Conservation (phyloP, 2,329 filamentous ascomycete species). For the Arthroderma sp. region DNA sequence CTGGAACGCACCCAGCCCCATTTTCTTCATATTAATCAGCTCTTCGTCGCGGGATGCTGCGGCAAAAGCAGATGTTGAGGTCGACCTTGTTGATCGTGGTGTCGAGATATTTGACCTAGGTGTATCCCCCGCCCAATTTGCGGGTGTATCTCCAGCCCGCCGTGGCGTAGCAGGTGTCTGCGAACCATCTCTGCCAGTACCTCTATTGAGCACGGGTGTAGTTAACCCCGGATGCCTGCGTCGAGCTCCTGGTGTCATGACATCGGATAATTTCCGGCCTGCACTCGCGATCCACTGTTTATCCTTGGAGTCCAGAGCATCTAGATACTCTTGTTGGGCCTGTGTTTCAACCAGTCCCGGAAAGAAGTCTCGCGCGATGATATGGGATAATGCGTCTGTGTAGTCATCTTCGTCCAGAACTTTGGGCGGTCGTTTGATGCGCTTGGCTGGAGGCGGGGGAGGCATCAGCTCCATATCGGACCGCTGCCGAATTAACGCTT, state of each 20-base stretch:
- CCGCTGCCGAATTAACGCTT: conserved; percentile 24
- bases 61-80: conserved; percentile 26
- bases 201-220: conserved; percentile 16
- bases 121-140: conserved; percentile 53
- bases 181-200: conserved; percentile 19
- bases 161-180: conserved; percentile 13
- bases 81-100: conserved; percentile 26
- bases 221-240: conserved; percentile 25
- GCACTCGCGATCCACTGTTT: conserved; percentile 75
- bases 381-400: conserved; percentile 76
- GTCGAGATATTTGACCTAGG: conserved; percentile 40
- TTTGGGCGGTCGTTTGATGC: conserved; percentile 78
- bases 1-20: conserved; percentile 78
- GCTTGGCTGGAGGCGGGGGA: conserved; percentile 69
- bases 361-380: conserved; percentile 94
- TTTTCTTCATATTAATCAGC: conserved; percentile 39
- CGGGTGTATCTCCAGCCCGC: neutral
- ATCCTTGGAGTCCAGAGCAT: conserved; percentile 78
- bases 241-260: conserved; percentile 65
- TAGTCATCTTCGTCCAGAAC: conserved; percentile 92
- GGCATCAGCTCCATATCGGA: conserved; percentile 58
- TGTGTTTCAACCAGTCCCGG: conserved; percentile 77
- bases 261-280: conserved; percentile 54
- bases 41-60: conserved; percentile 43
- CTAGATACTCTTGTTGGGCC: conserved; percentile 80